Evolutionary conservation across 371 early-diverging fungal genomes (phyloP).

Genomic region (Rhizopus stolonifer): DNA sequence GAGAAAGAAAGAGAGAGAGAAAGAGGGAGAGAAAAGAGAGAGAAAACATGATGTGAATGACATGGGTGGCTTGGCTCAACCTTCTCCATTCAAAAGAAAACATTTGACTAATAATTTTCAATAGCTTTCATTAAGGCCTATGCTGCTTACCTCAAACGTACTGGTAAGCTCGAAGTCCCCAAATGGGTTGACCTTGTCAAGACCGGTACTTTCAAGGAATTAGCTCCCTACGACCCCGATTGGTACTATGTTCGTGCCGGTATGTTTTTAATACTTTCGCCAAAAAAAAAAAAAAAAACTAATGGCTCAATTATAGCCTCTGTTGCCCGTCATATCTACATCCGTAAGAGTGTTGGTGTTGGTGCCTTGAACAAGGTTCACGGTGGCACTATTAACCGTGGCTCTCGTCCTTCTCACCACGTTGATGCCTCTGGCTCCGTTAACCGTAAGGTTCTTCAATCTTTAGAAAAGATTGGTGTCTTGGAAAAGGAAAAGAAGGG

Average conservation of each 20-base stretch:
- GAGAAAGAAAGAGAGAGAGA: background rate
- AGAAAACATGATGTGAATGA: no score
- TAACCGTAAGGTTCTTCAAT: slow-evolving; percentile 91
- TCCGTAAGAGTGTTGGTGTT: slow-evolving; percentile 91
- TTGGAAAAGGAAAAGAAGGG: slow-evolving; percentile 87
- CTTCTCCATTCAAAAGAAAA: background rate
- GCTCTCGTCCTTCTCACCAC: slow-evolving; percentile 90
- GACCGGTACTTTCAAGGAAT: slow-evolving; percentile 93
- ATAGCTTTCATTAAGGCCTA: slow-evolving; percentile 90
- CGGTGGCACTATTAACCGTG: slow-evolving; percentile 91
- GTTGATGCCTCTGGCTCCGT: slow-evolving; percentile 84
- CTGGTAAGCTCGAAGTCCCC: slow-evolving; percentile 96
- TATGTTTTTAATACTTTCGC: no score
- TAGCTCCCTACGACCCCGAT: slow-evolving; percentile 96
- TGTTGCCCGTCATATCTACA: slow-evolving; percentile 97
- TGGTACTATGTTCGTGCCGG: slow-evolving; percentile 98
- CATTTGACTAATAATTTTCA: background rate
- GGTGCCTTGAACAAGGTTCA: slow-evolving; percentile 92
- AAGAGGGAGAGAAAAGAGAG: no score
- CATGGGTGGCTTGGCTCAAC: slow-evolving; percentile 20
- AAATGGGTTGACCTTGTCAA: slow-evolving; percentile 97
- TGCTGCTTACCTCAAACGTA: slow-evolving; percentile 95
- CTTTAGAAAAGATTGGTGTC: slow-evolving; percentile 95
- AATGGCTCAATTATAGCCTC: no score
- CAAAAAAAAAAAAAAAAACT: no score